Conservation (phyloP, 768 basidiomycete genomes). For the Mycena amicta region DNA sequence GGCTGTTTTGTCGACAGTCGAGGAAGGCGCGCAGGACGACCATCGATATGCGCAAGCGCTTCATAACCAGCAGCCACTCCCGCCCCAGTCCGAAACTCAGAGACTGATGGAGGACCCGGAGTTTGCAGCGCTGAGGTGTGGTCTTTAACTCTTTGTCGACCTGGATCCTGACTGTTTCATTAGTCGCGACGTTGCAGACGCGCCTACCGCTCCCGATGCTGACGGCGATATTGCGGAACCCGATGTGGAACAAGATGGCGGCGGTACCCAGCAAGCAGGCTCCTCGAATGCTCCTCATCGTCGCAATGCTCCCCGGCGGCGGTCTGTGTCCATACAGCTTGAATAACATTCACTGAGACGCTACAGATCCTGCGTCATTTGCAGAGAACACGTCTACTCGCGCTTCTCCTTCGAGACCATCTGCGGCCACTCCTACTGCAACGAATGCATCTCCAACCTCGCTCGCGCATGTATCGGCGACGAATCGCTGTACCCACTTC, state of each 20-base stretch:
- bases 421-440: conserved; percentile 52
- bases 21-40: conserved; percentile 45
- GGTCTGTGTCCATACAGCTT: too few species aligned
- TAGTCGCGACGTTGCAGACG: background rate
- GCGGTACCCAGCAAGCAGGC: background rate
- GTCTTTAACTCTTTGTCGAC: background rate
- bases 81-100: conserved; percentile 26
- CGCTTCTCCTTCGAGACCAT: conserved; percentile 37
- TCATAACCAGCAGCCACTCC: conserved; percentile 32
- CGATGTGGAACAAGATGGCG: background rate
- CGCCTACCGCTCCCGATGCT: background rate
- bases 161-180: background rate
- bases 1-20: conserved; percentile 30
- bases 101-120: conserved; percentile 17
- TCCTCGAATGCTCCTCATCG: background rate
- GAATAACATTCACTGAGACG: too few species aligned
- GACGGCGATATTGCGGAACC: background rate
- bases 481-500: conserved; percentile 54
- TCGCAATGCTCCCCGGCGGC: background rate
- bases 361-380: conserved; percentile 46
- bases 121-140: conserved; percentile 6
- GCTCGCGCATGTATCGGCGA: conserved; percentile 46
- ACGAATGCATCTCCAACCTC: conserved; percentile 43
- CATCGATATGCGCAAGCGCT: conserved; percentile 43
- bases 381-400: conserved; percentile 35